phyloP scores from a whole-genome alignment of 2,329 filamentous ascomycete genomes.

The Aspergillus flavus region DNA sequence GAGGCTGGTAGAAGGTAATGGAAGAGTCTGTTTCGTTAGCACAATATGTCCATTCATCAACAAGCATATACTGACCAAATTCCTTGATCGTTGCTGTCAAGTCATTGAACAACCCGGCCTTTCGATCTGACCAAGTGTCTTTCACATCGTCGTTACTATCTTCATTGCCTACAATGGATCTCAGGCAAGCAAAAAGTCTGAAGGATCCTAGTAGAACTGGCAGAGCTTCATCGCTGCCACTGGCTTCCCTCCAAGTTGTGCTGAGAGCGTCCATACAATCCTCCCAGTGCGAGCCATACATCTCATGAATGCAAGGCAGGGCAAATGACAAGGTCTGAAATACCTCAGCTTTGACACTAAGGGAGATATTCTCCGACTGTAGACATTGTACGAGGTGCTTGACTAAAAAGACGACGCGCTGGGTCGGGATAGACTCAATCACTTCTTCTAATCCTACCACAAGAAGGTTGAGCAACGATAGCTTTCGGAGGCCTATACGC shows the following conservation, averaged over 20 bases:
- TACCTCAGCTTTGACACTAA: constrained; percentile 40
- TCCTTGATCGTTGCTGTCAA: constrained; percentile 46
- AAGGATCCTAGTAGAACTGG: constrained; percentile 73
- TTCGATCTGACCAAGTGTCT: constrained; percentile 68
- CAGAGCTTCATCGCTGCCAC: constrained; percentile 53
- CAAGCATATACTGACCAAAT: constrained; percentile 37
- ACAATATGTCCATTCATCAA: background rate
- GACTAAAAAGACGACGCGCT: constrained; percentile 79
- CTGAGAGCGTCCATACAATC: constrained; percentile 62
- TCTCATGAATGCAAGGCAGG: constrained; percentile 73
- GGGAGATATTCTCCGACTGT: constrained; percentile 57
- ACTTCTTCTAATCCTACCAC: constrained; percentile 53
- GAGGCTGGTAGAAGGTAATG: constrained; percentile 63
- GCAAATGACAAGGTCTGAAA: constrained; percentile 55
- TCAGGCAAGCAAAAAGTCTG: constrained; percentile 67
- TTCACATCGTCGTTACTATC: constrained; percentile 82
- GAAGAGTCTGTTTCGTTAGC: constrained; percentile 43
- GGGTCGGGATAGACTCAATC: constrained; percentile 51
- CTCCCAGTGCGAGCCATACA: constrained; percentile 89
- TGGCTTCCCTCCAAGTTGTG: constrained; percentile 58
- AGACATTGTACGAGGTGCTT: constrained; percentile 77
- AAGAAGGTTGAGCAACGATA: constrained; percentile 59
- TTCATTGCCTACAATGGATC: constrained; percentile 57
- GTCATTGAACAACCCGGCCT: constrained; percentile 61
- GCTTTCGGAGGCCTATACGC: constrained; percentile 47